phyloP scores from a whole-genome alignment of 2,329 filamentous ascomycete species.

The Pseudogymnoascus verrucosus region DNA sequence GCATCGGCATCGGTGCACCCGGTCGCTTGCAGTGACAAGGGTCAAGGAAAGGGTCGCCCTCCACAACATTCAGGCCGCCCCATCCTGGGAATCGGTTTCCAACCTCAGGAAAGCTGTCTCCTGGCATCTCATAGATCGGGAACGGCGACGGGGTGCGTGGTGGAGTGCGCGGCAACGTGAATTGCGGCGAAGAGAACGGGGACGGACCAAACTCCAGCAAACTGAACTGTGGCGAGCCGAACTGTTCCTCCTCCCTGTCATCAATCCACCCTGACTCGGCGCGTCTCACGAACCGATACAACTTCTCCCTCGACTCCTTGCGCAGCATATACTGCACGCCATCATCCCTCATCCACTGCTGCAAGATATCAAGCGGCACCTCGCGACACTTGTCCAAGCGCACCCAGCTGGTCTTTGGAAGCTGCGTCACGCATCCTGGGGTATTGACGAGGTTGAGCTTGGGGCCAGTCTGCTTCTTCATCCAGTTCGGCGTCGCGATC shows the following conservation, averaged over 20 bases:
- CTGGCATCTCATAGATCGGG: background rate
- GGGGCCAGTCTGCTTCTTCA: background rate
- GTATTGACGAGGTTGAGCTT: slow-evolving; percentile 5
- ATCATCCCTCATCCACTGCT: slow-evolving; percentile 1
- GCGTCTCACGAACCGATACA: slow-evolving; percentile 1
- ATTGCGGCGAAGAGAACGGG: background rate
- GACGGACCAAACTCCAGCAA: background rate
- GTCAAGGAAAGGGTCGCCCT: background rate
- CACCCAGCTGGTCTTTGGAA: background rate
- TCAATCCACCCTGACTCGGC: background rate
- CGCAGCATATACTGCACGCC: slow-evolving; percentile 3
- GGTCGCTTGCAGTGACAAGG: background rate
- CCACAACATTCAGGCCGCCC: background rate
- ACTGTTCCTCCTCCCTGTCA: background rate
- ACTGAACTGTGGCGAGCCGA: background rate
- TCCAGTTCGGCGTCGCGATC: slow-evolving; percentile 8
- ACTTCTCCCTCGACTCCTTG: background rate
- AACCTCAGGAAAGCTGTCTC: background rate
- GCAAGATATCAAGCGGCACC: background rate
- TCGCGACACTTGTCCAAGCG: background rate
- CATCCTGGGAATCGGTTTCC: background rate
- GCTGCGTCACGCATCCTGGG: background rate
- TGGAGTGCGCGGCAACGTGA: background rate
- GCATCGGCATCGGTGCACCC: background rate
- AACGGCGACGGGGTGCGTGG: background rate